Percentiles rank a stretch among this genome's conserved stretches.
These are phyloP conservation scores for Penicillium canariense DNA, from an alignment of 495 filamentous ascomycete species.

Conservation along the genomic window DNA sequence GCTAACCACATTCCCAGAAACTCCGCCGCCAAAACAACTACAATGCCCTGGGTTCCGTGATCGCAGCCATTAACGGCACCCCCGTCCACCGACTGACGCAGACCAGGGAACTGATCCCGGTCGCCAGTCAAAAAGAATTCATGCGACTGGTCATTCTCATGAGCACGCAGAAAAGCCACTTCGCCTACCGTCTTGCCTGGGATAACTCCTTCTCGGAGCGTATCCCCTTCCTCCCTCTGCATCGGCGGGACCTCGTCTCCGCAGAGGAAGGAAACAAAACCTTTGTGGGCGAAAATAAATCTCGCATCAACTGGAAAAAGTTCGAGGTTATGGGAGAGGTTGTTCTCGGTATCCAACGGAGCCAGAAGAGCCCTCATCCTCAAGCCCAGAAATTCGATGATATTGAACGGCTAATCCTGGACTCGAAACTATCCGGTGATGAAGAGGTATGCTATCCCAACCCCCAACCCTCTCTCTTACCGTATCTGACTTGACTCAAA, in stretches of 20 bases:
- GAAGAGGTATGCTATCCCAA: conserved; percentile 42
- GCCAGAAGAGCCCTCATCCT: conserved; percentile 80
- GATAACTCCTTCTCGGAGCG: conserved; percentile 86
- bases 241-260: conserved; percentile 81
- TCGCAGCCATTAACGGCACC: conserved; percentile 88
- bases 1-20: conserved; percentile 44
- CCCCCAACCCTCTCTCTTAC: not conserved
- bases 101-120: conserved; percentile 73
- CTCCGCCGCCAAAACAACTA: conserved; percentile 94
- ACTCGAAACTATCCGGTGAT: conserved; percentile 53
- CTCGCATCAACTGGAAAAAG: conserved; percentile 95
- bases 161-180: conserved; percentile 86
- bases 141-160: conserved; percentile 88
- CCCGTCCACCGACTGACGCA: conserved; percentile 82
- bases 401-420: conserved; percentile 68
- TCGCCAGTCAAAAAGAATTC: conserved; percentile 71
- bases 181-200: conserved; percentile 93
- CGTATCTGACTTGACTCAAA: conserved; percentile 13
- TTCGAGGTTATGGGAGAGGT: conserved; percentile 96
- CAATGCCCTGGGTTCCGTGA: conserved; percentile 86
- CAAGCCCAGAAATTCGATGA: conserved; percentile 64
- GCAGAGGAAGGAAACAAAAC: conserved; percentile 92
- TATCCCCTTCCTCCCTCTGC: conserved; percentile 93
- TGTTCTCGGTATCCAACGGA: conserved; percentile 82
- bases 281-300: conserved; percentile 69